phyloP scores from a whole-genome alignment of 805 yeast genomes.

The Ogataea allantospora region DNA sequence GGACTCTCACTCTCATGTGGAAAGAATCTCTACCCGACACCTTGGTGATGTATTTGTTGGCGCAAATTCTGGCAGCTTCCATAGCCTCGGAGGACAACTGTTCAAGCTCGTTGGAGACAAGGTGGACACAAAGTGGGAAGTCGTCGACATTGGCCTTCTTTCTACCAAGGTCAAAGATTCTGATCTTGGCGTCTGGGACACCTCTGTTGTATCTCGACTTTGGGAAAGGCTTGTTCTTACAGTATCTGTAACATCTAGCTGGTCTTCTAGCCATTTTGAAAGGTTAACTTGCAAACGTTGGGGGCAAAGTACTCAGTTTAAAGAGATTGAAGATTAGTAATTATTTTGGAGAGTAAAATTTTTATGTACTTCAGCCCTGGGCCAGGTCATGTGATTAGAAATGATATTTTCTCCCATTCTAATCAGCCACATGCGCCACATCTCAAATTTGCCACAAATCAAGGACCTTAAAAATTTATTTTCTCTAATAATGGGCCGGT shows the following conservation, averaged over 20 bases:
- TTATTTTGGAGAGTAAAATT: constrained; percentile 6
- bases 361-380: constrained; percentile 7
- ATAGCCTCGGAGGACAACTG: constrained; percentile 99
- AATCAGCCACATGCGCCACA: constrained; percentile 3
- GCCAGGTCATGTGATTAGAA: constrained; percentile 5
- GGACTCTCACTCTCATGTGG: constrained; percentile 99
- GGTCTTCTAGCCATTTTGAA: constrained; percentile 99
- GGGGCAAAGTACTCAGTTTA: constrained; percentile 8
- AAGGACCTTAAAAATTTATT: constrained; percentile 1
- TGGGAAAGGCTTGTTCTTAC: constrained; percentile 99
- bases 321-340: constrained; percentile 11
- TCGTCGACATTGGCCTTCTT: constrained; percentile 99
- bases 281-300: constrained; percentile 11
- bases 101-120: constrained; percentile 98
- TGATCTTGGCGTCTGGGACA: constrained; percentile 99
- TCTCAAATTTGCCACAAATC: constrained; percentile 1
- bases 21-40: constrained; percentile 97
- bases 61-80: constrained; percentile 99
- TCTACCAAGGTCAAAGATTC: constrained; percentile 99
- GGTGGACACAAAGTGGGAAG: constrained; percentile 99
- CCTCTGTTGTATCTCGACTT: constrained; percentile 99
- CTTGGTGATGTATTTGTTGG: constrained; percentile 98
- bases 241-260: constrained; percentile 99
- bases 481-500: constrained; percentile 66
- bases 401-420: too few species aligned